Evolutionary conservation across 148 eudicot species (phyloP).

Genomic region (Fagopyrum tataricum): DNA sequence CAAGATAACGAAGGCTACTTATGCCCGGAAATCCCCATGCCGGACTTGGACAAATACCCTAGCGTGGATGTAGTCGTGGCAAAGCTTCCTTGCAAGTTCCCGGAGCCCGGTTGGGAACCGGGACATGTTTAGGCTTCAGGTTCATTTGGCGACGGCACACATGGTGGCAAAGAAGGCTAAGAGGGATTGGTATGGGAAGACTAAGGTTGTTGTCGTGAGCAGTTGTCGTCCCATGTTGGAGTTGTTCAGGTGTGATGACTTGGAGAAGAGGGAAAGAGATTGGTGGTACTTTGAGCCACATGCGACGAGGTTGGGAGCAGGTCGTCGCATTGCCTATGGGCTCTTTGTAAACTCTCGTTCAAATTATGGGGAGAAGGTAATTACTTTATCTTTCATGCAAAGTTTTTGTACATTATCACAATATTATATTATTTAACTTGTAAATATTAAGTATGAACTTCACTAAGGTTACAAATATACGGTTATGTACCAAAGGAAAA

Average conservation of each 20-base stretch:
- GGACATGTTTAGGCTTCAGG: slow-evolving; percentile 64
- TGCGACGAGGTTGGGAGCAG: slow-evolving; percentile 41
- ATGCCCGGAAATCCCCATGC: slow-evolving; percentile 90
- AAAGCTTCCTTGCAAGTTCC: slow-evolving; percentile 60
- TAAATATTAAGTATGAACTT: no score
- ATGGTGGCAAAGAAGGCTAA: slow-evolving; percentile 50
- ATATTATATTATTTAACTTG: not conserved
- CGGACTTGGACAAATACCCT: slow-evolving; percentile 32
- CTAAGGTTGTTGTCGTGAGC: slow-evolving; percentile 62
- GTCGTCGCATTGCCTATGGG: slow-evolving; percentile 75
- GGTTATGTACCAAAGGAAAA: not conserved
- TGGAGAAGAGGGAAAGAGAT: slow-evolving; percentile 61
- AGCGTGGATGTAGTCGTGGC: slow-evolving; percentile 60
- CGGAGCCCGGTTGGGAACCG: slow-evolving; percentile 67
- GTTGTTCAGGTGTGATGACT: slow-evolving; percentile 71
- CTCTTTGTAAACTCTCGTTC: slow-evolving; percentile 60
- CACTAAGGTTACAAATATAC: no score
- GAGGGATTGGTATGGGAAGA: slow-evolving; percentile 44
- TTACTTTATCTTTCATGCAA: not conserved
- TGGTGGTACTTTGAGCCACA: slow-evolving; percentile 78
- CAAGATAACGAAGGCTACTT: slow-evolving; percentile 53
- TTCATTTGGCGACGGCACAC: slow-evolving; percentile 60
- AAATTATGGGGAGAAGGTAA: slow-evolving; percentile 92
- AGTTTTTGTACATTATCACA: no score
- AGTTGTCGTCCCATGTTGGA: slow-evolving; percentile 91